Evolutionary conservation across 768 basidiomycete genomes (phyloP).

Genomic region (Termitomyces sp.): DNA sequence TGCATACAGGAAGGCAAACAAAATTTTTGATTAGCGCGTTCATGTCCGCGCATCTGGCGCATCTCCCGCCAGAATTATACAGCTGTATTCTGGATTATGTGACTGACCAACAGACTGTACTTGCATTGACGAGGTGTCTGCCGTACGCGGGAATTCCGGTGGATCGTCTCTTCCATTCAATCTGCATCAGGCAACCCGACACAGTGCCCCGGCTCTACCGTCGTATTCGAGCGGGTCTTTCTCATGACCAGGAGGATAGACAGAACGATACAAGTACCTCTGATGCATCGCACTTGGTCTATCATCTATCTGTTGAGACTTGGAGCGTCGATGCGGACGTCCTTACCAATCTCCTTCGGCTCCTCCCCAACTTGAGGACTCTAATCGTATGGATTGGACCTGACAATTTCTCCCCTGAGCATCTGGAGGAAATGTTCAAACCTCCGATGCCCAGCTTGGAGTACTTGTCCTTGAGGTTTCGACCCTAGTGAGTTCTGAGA

Average conservation of each 20-base stretch:
- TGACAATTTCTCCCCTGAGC: slow-evolving; percentile 73
- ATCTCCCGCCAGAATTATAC: slow-evolving; percentile 17
- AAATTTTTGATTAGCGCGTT: neutral
- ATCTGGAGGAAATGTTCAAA: slow-evolving; percentile 63
- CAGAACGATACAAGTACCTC: slow-evolving; percentile 2
- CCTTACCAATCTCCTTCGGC: slow-evolving; percentile 60
- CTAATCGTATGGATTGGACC: slow-evolving; percentile 73
- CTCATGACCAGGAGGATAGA: neutral
- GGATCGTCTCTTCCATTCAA: slow-evolving; percentile 52
- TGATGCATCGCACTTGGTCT: slow-evolving; percentile 35
- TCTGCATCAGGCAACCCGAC: slow-evolving; percentile 45
- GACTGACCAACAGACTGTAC: slow-evolving; percentile 40
- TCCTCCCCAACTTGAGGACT: slow-evolving; percentile 47
- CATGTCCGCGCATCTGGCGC: slow-evolving; percentile 1
- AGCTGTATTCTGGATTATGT: neutral
- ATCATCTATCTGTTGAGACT: slow-evolving; percentile 47
- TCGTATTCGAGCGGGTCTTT: slow-evolving; percentile 39
- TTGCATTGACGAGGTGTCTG: slow-evolving; percentile 60
- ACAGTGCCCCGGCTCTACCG: slow-evolving; percentile 57
- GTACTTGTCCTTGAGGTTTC: slow-evolving; percentile 66
- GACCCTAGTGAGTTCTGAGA: slow-evolving; percentile 67
- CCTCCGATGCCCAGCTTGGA: slow-evolving; percentile 42
- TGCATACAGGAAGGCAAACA: no score
- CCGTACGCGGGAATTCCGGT: slow-evolving; percentile 57
- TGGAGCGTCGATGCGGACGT: slow-evolving; percentile 78